Evolutionary conservation across 306 rosid species (phyloP), one percentile per base, ranked within the genome.

Genomic region (Vicia faba): DNA sequence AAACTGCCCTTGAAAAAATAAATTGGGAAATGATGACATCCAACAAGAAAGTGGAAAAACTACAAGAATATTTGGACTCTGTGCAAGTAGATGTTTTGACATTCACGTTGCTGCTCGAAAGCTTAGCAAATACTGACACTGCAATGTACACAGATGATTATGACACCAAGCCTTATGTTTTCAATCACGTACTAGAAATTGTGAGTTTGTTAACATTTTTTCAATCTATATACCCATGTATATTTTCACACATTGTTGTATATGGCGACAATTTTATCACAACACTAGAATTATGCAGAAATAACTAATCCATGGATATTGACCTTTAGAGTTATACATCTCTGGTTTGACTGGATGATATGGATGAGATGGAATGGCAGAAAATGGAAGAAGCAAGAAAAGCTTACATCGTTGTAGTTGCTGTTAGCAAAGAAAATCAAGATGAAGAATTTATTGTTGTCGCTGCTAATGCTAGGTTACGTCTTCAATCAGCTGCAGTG

Each of bases 401-500:
- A 74, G 83, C 88, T 31, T 95, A 95, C 33, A 45, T 78, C 43
- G 81, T 89, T n/a, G 95, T 92, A 6, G 82, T 88, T 76, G 84
- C 80, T n/a, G 44, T 66, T 38, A 82, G 92, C 53, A 88, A 83
- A 65, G 88, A 84, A 80, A 95, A 68, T 73, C 91, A 55, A 78
- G 96, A 95, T 53, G 99, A 95, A 75, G 88, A 90, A 83, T 90
- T 95, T 19, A 74, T 90, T 61, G 84, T 84, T 49, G 85, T 95
- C 10, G 95, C 95, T 33, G 81, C 88, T 54, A 65, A 71, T 58
- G 92, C 96, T 54, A 84, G 97, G 79, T 77, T 80, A 72, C 80
- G 36, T 72, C 89, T 92, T 68, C 92, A 78, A 31, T 86, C 95
- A n/a, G n/a, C n/a, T n/a, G n/a, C n/a, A n/a, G n/a, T n/a, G n/a